These are phyloP conservation scores for Ceratocystis destructans DNA, from an alignment of 2,329 filamentous ascomycete species.

Conservation along the genomic window DNA sequence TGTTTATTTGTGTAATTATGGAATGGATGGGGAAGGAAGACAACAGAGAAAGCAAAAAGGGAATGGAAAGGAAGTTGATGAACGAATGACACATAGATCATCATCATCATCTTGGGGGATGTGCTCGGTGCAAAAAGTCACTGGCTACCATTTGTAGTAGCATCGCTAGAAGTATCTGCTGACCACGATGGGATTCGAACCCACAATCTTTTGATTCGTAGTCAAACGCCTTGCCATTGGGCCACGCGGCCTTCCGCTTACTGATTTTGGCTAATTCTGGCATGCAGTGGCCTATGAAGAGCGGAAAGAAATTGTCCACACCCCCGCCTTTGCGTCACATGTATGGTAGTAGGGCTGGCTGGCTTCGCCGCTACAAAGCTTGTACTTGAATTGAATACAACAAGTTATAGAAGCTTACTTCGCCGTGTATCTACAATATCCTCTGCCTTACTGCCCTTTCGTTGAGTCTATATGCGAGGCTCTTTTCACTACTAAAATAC, in stretches of 20 bases:
- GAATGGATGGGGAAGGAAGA: not conserved
- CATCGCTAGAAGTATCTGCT: not conserved
- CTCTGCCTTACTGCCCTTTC: too few relatives aligned
- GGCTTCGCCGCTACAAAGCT: not conserved
- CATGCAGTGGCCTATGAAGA: not conserved
- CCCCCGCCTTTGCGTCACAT: not conserved
- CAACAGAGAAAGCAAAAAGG: not conserved
- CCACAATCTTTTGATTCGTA: constrained; percentile 15
- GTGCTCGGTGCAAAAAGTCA: too few relatives aligned
- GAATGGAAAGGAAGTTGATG: not conserved
- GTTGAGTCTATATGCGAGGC: not conserved
- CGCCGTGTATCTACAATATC: not conserved
- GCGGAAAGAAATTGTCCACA: not conserved
- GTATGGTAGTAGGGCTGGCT: not conserved
- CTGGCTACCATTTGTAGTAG: fast-evolving
- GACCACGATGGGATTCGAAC: constrained; percentile 15
- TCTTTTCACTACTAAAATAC: not conserved
- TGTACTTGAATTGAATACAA: too few relatives aligned
- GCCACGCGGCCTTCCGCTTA: constrained; percentile 12
- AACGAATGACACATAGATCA: not conserved
- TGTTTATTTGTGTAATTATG: not conserved
- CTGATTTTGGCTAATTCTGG: not conserved
- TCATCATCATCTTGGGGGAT: too few relatives aligned
- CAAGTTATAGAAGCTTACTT: too few relatives aligned
- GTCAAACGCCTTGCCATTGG: constrained; percentile 16